Base-by-base conservation (phyloP, 768 basidiomycete species). In the Termitomyces sp. region DNA sequence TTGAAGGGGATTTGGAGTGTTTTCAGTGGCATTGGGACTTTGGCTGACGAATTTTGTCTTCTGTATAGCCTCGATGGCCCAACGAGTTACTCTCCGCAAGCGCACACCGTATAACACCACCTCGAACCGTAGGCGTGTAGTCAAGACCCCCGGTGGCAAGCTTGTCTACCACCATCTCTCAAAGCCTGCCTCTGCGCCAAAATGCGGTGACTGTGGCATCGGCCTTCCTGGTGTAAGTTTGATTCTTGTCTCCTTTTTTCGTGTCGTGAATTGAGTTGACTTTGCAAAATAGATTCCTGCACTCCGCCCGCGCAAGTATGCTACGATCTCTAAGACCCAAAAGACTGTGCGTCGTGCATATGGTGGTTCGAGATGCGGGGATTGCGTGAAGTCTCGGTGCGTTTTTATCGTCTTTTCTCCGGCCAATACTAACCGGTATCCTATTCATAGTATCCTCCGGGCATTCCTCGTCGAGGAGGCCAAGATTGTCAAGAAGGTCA, bases 391-490 rank as follows among this genome's bases (percentile, higher is more conserved):
- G 78, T 89, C 91, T 62, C 88, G 94, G 95, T 96, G 68, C 56
- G 85, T 79, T 3, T 44, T 40, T 16, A 3, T 41, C 20, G 8
- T 14, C 22, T 20, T 36, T 28, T 49, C 30, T 38, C 56, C 20
- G 2, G 45, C 20, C 13, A n/a, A 14, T 26, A 61, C 50, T 62
- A 62, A 44, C 7, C 40, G 57, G 63, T 35, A 55, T 51, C n/a
- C 36, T 22, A 28, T 3, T 8, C 51, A 0, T 62, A 98, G 97
- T 62, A 95, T 99, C 67, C 88, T 98, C 66, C 92, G 97, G 59
- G 94, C 97, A 62, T 99, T 99, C 87, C 78, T 99, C 60, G 92
- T 99, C 41, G 97, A 98, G 82, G 97, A 99, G 81, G 97, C 97
- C 46, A 98, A 98, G 82, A 98, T 99, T 67, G 97, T 99, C 71